Percentiles rank a stretch among this genome's conserved stretches.
These are phyloP conservation scores for Niveomyces coronatus DNA, from an alignment of 2,329 filamentous ascomycete species.

Conservation along the genomic window DNA sequence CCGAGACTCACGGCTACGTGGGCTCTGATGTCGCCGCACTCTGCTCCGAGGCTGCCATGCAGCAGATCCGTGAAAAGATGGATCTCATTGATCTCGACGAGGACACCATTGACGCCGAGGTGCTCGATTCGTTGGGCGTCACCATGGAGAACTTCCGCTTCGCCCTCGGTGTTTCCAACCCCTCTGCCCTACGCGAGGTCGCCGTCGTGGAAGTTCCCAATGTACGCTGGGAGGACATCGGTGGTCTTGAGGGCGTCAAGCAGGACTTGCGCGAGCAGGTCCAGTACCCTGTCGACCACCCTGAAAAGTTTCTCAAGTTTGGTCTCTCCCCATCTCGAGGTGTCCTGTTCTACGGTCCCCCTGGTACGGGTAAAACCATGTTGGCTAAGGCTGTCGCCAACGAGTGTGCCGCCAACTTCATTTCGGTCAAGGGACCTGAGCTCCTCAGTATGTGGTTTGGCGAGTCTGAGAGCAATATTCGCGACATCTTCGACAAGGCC, in stretches of 20 bases:
- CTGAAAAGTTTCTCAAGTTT: constrained; percentile 99
- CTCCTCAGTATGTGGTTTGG: constrained; percentile 99
- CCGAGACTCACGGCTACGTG: constrained; percentile 97
- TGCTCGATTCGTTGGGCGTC: constrained; percentile 93
- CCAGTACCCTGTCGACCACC: constrained; percentile 98
- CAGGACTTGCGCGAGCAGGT: constrained; percentile 98
- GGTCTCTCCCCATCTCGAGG: constrained; percentile 94
- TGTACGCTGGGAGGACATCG: constrained; percentile 98
- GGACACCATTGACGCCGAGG: constrained; percentile 97
- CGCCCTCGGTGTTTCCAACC: constrained; percentile 94
- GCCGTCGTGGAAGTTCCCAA: constrained; percentile 99
- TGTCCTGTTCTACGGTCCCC: constrained; percentile 97
- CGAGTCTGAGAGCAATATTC: constrained; percentile 99
- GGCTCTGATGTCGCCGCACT: constrained; percentile 97
- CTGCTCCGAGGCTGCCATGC: constrained; percentile 98
- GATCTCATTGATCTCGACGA: constrained; percentile 97
- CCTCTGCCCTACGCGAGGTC: constrained; percentile 94
- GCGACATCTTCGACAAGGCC: constrained; percentile 99
- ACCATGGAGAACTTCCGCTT: constrained; percentile 99
- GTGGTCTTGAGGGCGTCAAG: constrained; percentile 97
- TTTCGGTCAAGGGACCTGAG: constrained; percentile 97
- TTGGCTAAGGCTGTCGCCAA: constrained; percentile 99
- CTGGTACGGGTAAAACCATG: constrained; percentile 99
- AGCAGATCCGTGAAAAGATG: constrained; percentile 99
- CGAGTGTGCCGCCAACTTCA: constrained; percentile 98